phyloP scores from a whole-genome alignment of 495 filamentous ascomycete species.

The Xylaria sp. region DNA sequence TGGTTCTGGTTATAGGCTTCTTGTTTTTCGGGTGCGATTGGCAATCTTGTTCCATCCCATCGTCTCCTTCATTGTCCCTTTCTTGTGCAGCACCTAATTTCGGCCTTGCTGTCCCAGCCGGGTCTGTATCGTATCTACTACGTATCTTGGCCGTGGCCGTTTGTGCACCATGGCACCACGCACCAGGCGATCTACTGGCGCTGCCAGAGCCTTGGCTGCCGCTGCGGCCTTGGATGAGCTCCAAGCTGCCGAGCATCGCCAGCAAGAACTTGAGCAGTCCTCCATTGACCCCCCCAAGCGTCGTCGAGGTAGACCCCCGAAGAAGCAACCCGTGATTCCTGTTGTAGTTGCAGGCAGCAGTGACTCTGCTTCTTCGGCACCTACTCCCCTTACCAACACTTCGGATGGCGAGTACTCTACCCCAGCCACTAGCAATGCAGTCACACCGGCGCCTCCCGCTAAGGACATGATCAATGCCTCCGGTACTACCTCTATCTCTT shows the following conservation, averaged over 20 bases:
- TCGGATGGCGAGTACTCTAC: slow-evolving; percentile 72
- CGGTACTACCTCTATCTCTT: background rate
- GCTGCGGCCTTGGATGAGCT: background rate
- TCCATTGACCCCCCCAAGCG: slow-evolving; percentile 11
- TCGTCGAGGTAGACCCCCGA: slow-evolving; percentile 24
- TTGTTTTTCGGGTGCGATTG: background rate
- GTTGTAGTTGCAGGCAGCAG: slow-evolving; percentile 4
- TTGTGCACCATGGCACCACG: slow-evolving; percentile 34
- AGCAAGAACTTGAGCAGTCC: background rate
- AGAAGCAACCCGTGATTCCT: slow-evolving; percentile 4
- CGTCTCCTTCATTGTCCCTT: background rate
- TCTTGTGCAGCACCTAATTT: background rate
- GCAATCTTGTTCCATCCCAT: background rate
- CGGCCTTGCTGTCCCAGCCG: background rate
- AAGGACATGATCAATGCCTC: background rate
- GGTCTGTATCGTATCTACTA: background rate
- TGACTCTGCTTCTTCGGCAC: slow-evolving; percentile 44
- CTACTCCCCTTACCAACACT: slow-evolving; percentile 49
- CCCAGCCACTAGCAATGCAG: slow-evolving; percentile 74
- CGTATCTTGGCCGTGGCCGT: background rate
- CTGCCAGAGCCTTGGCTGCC: slow-evolving; percentile 9
- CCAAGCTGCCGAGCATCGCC: background rate
- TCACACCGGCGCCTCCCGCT: slow-evolving; percentile 58
- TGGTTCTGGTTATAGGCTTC: background rate
- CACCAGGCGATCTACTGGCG: slow-evolving; percentile 29